Evolutionary conservation across 768 basidiomycete genomes (phyloP).

Genomic region (Xanthoconium purpureum): DNA sequence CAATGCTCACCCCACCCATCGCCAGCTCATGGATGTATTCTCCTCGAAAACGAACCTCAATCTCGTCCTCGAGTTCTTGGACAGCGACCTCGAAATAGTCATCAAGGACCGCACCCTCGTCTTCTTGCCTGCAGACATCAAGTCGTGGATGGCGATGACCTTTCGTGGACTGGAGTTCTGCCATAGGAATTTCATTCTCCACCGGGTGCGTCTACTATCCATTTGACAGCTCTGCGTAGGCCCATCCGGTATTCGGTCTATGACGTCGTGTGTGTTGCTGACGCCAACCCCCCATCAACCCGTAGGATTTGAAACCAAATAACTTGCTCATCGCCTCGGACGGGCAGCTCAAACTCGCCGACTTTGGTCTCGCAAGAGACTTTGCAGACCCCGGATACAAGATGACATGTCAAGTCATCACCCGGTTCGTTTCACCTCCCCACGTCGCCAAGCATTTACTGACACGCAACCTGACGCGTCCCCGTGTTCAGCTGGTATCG

Average conservation of each 20-base stretch:
- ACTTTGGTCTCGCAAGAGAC: constrained; percentile 97
- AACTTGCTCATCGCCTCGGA: constrained; percentile 91
- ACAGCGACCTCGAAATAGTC: constrained; percentile 94
- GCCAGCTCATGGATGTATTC: constrained; percentile 91
- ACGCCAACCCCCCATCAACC: background rate
- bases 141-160: constrained; percentile 99
- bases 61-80: constrained; percentile 93
- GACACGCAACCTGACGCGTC: constrained; percentile 1
- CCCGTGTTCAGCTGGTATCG: constrained; percentile 83
- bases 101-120: constrained; percentile 92
- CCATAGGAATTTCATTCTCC: constrained; percentile 89
- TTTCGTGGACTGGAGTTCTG: constrained; percentile 98
- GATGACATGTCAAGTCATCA: constrained; percentile 99
- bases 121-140: constrained; percentile 94
- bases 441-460: background rate
- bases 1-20: background rate
- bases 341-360: constrained; percentile 93
- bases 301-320: constrained; percentile 95
- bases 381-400: constrained; percentile 92
- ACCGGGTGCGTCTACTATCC: constrained; percentile 61
- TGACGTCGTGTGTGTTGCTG: constrained; percentile 6
- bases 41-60: constrained; percentile 96
- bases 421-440: constrained; percentile 55
- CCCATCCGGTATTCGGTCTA: constrained; percentile 1
- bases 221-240: constrained; percentile 9